Base-by-base conservation (phyloP, 805 yeast species). In the Metschnikowia cubensis region DNA sequence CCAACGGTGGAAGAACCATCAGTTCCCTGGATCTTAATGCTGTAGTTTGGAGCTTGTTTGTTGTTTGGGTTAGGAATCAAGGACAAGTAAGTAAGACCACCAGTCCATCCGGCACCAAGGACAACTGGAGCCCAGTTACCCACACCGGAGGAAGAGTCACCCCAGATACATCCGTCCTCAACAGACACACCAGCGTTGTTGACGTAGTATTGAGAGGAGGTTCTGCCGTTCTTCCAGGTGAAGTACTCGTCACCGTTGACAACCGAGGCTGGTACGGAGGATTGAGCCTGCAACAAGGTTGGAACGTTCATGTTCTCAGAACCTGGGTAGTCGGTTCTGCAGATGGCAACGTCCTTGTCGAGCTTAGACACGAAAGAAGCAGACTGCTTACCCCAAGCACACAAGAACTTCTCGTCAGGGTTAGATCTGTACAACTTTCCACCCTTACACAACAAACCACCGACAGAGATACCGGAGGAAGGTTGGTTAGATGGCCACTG, bases 91-190 rank as follows among this genome's bases (percentile, higher is more conserved):
- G 86, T 75, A 59, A 74, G 71, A 52, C 85, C 87, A 53, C 70
- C 70, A 42, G 76, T 74, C 68, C 68, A 76, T 61, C 95, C 95
- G 50, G 89, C 86, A 68, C 95, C 95, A 50, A 86, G 72, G 56
- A 82, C 85, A 50, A 85, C 75, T 58, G 89, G 89, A 47, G 89
- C 88, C 88, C 89, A 85, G 80, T 85, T 85, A 70, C 90, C 89
- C 55, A 81, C 75, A 53, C 79, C 81, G 36, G 81, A 69, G 47
- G 82, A 80, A 10, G 74, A 56, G 35, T 73, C 62, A 63, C 89
- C 87, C 90, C 90, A 85, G 58, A 82, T 65, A 74, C 90, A 85
- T 49, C 89, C 89, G 50, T 83, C 84, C 63, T 77, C 76, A 62
- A 71, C 75, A 57, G 84, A 74, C 43, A 84, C 85, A 72, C 90